phyloP scores from a whole-genome alignment of 2,329 filamentous ascomycete genomes.

The Monosporascus sp. region DNA sequence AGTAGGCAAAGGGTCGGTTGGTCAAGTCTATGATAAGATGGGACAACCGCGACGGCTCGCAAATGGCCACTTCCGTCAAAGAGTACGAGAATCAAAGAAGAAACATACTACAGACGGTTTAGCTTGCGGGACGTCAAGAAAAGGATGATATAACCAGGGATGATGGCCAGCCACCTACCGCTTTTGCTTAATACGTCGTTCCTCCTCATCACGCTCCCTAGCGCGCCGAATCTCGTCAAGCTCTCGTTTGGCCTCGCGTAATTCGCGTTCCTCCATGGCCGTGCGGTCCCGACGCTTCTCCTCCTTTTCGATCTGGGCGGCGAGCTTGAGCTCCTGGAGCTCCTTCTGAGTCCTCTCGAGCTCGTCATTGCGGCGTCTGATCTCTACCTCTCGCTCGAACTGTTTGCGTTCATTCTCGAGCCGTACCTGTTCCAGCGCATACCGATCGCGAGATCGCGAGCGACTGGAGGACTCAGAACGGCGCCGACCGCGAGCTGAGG shows the following conservation, averaged over 20 bases:
- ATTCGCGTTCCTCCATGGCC: slow-evolving; percentile 34
- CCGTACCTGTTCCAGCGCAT: slow-evolving; percentile 25
- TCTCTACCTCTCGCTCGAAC: slow-evolving; percentile 33
- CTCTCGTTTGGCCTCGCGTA: slow-evolving; percentile 27
- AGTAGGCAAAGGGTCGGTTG: not conserved
- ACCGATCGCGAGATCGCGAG: slow-evolving; percentile 15
- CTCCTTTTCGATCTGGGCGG: slow-evolving; percentile 34
- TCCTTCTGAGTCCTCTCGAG: slow-evolving; percentile 24
- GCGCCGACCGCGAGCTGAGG: not conserved
- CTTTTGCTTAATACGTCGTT: slow-evolving; percentile 47
- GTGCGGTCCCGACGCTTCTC: slow-evolving; percentile 34
- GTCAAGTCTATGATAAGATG: not conserved
- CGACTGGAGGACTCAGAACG: slow-evolving; percentile 3
- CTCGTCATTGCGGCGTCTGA: slow-evolving; percentile 35
- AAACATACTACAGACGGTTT: not conserved
- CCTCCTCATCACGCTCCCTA: slow-evolving; percentile 43
- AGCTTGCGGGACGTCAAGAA: not conserved
- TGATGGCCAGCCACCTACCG: not conserved
- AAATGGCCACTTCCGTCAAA: too few relatives aligned
- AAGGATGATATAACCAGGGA: not conserved
- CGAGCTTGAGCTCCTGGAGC: slow-evolving; percentile 41
- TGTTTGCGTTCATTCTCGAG: slow-evolving; percentile 27
- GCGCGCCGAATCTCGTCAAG: slow-evolving; percentile 32
- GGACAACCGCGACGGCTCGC: too few relatives aligned
- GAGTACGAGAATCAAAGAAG: too few relatives aligned